A percentile compares a stretch with the other conserved stretches of the same genome.
These are phyloP conservation scores for Aspergillus versicolor DNA, from an alignment of 2,329 filamentous ascomycete genomes.

Conservation along the genomic window DNA sequence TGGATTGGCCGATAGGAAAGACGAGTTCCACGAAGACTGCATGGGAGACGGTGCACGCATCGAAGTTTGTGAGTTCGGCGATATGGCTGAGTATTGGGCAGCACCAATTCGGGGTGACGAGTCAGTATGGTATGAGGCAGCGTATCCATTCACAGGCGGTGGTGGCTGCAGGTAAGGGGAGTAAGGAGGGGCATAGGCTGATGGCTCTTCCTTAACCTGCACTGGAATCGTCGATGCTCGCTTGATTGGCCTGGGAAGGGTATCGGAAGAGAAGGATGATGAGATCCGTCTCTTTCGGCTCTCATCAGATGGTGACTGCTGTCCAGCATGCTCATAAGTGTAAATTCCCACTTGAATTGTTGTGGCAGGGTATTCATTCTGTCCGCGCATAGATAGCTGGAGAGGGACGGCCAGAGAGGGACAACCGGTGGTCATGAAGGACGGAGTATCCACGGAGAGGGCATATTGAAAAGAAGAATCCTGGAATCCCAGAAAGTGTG, in stretches of 20 bases:
- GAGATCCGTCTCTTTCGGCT: slow-evolving; percentile 59
- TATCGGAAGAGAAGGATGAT: slow-evolving; percentile 46
- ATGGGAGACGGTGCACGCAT: slow-evolving; percentile 52
- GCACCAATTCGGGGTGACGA: slow-evolving; percentile 42
- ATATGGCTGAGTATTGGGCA: slow-evolving; percentile 43
- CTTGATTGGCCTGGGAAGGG: slow-evolving; percentile 50
- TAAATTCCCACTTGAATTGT: slow-evolving; percentile 61
- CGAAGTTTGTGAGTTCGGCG: slow-evolving; percentile 42
- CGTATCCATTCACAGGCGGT: slow-evolving; percentile 41
- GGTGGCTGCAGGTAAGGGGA: slow-evolving; percentile 53
- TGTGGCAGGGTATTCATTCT: slow-evolving; percentile 50
- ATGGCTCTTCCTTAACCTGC: slow-evolving; percentile 50
- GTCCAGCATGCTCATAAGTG: slow-evolving; percentile 55
- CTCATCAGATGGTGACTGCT: slow-evolving; percentile 40
- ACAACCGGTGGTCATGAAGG: slow-evolving; percentile 57
- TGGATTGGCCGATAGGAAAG: slow-evolving; percentile 47
- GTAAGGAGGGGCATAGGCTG: slow-evolving; percentile 52
- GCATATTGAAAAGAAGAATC: slow-evolving; percentile 67
- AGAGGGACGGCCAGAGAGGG: slow-evolving; percentile 58
- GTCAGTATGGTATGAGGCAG: slow-evolving; percentile 35
- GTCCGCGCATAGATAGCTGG: slow-evolving; percentile 60
- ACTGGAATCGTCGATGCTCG: slow-evolving; percentile 48
- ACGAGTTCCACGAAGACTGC: slow-evolving; percentile 48
- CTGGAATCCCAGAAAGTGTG: slow-evolving; percentile 60
- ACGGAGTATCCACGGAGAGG: slow-evolving; percentile 70